Conservation (phyloP, 2,329 filamentous ascomycete genomes). For the Aspergillus ochraceoroseus region DNA sequence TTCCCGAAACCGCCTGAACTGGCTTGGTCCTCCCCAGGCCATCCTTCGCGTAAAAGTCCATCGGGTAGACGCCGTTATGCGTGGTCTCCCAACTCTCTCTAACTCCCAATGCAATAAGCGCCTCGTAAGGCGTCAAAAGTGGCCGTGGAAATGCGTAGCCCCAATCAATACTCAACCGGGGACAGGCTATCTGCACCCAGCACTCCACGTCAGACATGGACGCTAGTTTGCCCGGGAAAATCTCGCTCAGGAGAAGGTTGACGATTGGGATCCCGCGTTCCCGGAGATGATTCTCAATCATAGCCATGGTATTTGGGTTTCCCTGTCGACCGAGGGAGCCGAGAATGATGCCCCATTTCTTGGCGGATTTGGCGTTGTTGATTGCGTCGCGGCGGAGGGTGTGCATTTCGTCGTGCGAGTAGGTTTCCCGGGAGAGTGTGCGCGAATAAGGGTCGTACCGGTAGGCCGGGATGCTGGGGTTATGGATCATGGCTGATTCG, state of each 20-base stretch:
- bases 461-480: conserved; percentile 83
- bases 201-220: conserved; percentile 93
- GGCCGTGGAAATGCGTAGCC: conserved; percentile 91
- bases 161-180: conserved; percentile 97
- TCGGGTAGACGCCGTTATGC: conserved; percentile 71
- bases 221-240: conserved; percentile 90
- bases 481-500: conserved; percentile 98
- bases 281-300: conserved; percentile 74
- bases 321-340: conserved; percentile 90
- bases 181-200: conserved; percentile 98
- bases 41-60: conserved; percentile 96
- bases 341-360: conserved; percentile 91
- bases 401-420: conserved; percentile 89
- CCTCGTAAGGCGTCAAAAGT: conserved; percentile 89
- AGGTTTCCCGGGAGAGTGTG: conserved; percentile 83
- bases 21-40: conserved; percentile 69
- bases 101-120: conserved; percentile 78
- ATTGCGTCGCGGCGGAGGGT: conserved; percentile 73
- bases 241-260: conserved; percentile 84
- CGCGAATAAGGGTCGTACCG: conserved; percentile 95
- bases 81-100: conserved; percentile 66
- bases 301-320: conserved; percentile 83
- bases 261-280: conserved; percentile 72
- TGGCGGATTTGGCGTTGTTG: conserved; percentile 64
- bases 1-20: conserved; percentile 13